Base-by-base conservation (phyloP, 2,329 filamentous ascomycete genomes). In the Arthroderma sp. region DNA sequence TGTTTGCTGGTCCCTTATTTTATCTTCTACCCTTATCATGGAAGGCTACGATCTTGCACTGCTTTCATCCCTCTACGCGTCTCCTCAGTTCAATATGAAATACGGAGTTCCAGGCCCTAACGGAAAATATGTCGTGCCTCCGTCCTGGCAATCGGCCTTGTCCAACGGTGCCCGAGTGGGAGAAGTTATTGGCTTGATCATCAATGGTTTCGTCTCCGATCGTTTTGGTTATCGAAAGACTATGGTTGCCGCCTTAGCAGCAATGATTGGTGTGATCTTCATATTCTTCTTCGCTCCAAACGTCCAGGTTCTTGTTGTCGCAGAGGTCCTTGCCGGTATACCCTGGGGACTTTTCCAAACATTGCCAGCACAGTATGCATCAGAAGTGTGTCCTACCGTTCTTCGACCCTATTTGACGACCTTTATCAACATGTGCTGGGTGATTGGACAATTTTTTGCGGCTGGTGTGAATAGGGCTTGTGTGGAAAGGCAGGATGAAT, bases 151-250 rank as follows among this genome's bases (percentile, higher is more conserved):
- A 45, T 51, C 57, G 0, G 60, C 52, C 3, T 45, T 64, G 10
- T 50, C 50, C 22, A 77, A 77, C 48, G 75, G 73, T 39, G 72
- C 72, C 45, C 67, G 71, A 44, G 68, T 72, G 27, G 80, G 80
- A 43, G 77, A 81, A 58, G 75, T 84, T 46, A 70, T 83, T 43
- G 80, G 80, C 29, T 67, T 83, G 44, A 62, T 80, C 51, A 66
- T 81, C 59, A 81, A 80, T 55, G 80, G 80, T 39, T 75, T 70
- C 59, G 61, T 80, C 42, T 77, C 77, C n/a, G 79, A 83, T 33
- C 70, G 74, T 10, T 78, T 78, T 53, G 78, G 78, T 9, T 61
- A 59, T 42, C 50, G 56, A 43, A 55, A 51, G 47, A 57, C 54
- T 32, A 52, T 60, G 45, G 52, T 59, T 1, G 52, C 46, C 27